Percentiles rank a stretch among this genome's conserved stretches.
phyloP scores from a whole-genome alignment of 352 stramenopile genomes.

The Pythium brassicae region DNA sequence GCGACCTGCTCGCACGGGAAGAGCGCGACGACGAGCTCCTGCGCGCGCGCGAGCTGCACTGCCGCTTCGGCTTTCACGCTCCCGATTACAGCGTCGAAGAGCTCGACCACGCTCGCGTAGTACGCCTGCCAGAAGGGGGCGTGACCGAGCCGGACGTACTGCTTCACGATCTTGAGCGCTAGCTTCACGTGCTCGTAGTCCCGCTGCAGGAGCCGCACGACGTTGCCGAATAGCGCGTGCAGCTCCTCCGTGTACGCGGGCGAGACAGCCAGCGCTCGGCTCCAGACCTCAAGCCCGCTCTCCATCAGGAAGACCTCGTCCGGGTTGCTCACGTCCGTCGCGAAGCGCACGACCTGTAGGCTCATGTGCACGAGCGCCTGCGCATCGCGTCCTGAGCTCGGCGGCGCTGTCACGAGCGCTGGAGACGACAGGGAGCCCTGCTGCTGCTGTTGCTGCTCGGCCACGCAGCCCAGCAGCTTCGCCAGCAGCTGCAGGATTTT shows the following conservation, averaged over 20 bases:
- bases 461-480: constrained; percentile 56
- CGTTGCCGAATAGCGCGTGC: constrained; percentile 62
- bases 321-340: constrained; percentile 73
- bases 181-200: constrained; percentile 78
- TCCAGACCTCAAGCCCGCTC: constrained; percentile 72
- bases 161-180: constrained; percentile 48
- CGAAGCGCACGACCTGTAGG: constrained; percentile 61
- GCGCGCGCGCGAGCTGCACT: constrained; percentile 42
- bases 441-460: constrained; percentile 22
- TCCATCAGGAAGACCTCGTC: constrained; percentile 87
- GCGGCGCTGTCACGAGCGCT: background rate
- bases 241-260: constrained; percentile 61
- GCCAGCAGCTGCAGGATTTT: constrained; percentile 80
- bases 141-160: constrained; percentile 57
- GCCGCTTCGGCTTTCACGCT: constrained; percentile 70
- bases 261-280: constrained; percentile 40
- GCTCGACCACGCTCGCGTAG: constrained; percentile 25
- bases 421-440: background rate
- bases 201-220: constrained; percentile 58
- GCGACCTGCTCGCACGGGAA: constrained; percentile 38
- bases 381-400: constrained; percentile 12
- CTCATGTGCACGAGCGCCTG: constrained; percentile 61
- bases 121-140: constrained; percentile 70
- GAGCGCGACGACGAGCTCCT: constrained; percentile 35
- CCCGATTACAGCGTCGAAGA: constrained; percentile 51